phyloP scores from a whole-genome alignment of 345 rosid genomes.

The Fremontodendron californicum region DNA sequence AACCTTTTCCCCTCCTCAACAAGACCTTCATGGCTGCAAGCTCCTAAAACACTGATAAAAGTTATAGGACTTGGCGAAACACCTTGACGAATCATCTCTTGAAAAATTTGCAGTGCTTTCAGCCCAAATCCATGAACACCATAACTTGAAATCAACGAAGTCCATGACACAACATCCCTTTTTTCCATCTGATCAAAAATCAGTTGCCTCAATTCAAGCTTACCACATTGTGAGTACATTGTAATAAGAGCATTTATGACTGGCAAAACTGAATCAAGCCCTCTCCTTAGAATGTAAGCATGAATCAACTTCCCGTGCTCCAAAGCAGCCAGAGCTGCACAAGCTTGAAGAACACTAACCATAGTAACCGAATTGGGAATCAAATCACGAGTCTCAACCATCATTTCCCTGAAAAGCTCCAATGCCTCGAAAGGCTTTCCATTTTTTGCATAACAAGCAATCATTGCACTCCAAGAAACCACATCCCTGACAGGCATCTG shows the following conservation, averaged over 20 bases:
- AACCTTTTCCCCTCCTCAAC: constrained; percentile 71
- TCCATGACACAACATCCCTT: constrained; percentile 84
- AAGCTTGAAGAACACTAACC: constrained; percentile 93
- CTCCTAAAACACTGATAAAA: constrained; percentile 74
- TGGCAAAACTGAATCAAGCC: constrained; percentile 71
- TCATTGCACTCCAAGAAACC: constrained; percentile 93
- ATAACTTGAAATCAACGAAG: constrained; percentile 72
- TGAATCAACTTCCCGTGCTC: constrained; percentile 83
- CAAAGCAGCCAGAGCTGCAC: constrained; percentile 79
- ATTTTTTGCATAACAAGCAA: constrained; percentile 69
- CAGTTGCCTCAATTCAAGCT: constrained; percentile 53
- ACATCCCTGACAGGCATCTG: constrained; percentile 63
- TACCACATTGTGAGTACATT: constrained; percentile 82
- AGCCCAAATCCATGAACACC: constrained; percentile 82
- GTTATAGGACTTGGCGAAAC: constrained; percentile 62
- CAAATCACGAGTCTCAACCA: constrained; percentile 38
- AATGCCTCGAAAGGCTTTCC: constrained; percentile 64
- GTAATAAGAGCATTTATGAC: constrained; percentile 74
- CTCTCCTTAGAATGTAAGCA: constrained; percentile 67
- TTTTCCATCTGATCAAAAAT: constrained; percentile 63
- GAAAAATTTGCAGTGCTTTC: constrained; percentile 57
- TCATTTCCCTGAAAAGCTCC: constrained; percentile 66
- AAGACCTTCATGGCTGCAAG: constrained; percentile 91
- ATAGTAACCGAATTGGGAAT: constrained; percentile 72
- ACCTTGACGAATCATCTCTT: constrained; percentile 60